phyloP scores from a whole-genome alignment of 768 basidiomycete species.

The Mycena rosella region DNA sequence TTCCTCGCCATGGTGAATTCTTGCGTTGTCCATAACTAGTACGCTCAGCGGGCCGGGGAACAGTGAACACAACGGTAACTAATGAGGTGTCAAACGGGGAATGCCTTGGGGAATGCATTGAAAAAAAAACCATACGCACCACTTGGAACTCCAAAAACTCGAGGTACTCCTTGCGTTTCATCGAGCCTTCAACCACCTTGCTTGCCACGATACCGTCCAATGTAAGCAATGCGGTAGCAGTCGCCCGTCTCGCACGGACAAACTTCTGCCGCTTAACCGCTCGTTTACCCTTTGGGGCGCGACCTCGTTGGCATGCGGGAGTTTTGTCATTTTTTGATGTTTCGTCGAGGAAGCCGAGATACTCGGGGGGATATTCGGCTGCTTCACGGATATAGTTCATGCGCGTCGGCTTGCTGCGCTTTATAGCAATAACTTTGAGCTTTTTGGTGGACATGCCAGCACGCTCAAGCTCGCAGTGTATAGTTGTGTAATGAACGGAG shows the following conservation, averaged over 20 bases:
- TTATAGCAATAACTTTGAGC: no score
- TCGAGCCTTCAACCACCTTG: not conserved
- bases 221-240: not conserved
- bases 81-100: not conserved
- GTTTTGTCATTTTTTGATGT: constrained; percentile 49
- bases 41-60: no score
- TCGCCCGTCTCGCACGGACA: no score
- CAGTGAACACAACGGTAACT: constrained; percentile 42
- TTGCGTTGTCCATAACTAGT: no score
- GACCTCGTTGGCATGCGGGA: constrained; percentile 9
- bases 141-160: not conserved
- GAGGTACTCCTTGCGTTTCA: not conserved
- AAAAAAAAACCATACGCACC: no score
- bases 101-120: not conserved
- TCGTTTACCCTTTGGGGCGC: not conserved
- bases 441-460: no score
- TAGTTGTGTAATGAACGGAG: no score
- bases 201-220: not conserved
- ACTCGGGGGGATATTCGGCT: constrained; percentile 45
- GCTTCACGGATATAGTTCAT: constrained; percentile 43
- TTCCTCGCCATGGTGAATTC: constrained; percentile 46
- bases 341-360: constrained; percentile 53
- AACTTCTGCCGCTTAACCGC: not conserved
- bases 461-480: no score
- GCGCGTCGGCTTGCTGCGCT: constrained; percentile 43